A percentile compares a stretch with the other conserved stretches of the same genome.
Conservation (phyloP, 1,284 basidiomycete genomes). For the Ustilago loliicola region DNA sequence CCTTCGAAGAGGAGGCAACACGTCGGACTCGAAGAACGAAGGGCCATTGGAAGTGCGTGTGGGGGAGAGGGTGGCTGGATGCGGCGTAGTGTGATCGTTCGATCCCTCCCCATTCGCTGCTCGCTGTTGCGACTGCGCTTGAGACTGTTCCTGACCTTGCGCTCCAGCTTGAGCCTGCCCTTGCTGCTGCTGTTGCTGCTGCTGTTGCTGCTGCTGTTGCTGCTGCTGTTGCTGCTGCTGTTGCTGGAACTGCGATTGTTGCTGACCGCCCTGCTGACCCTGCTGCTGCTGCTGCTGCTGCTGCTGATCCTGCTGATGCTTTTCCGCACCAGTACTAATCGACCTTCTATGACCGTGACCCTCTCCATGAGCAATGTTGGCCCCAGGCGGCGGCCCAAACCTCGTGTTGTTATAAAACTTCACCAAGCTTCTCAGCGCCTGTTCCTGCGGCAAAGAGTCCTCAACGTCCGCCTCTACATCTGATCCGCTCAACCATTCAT, state of each 20-base stretch:
- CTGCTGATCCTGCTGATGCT: conserved; percentile 27
- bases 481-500: conserved; percentile 95
- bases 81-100: conserved; percentile 9
- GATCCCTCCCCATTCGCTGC: conserved; percentile 10
- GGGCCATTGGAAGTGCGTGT: conserved; percentile 29
- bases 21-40: conserved; percentile 72
- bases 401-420: conserved; percentile 80
- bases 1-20: conserved; percentile 73
- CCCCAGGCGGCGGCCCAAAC: conserved; percentile 44
- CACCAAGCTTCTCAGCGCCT: conserved; percentile 91
- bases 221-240: conserved; percentile 14
- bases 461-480: conserved; percentile 91
- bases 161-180: not conserved
- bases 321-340: conserved; percentile 49
- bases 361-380: conserved; percentile 40
- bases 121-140: conserved; percentile 21
- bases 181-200: conserved; percentile 19
- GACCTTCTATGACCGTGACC: conserved; percentile 54
- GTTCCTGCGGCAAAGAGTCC: conserved; percentile 85
- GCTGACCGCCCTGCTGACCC: conserved; percentile 10
- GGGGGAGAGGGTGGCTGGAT: conserved; percentile 37
- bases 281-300: conserved; percentile 15
- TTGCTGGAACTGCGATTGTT: conserved; percentile 16
- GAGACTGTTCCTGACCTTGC: conserved; percentile 6
- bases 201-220: conserved; percentile 30